Conservation (phyloP, 331 rosid species). For the Acacia pycnantha region DNA sequence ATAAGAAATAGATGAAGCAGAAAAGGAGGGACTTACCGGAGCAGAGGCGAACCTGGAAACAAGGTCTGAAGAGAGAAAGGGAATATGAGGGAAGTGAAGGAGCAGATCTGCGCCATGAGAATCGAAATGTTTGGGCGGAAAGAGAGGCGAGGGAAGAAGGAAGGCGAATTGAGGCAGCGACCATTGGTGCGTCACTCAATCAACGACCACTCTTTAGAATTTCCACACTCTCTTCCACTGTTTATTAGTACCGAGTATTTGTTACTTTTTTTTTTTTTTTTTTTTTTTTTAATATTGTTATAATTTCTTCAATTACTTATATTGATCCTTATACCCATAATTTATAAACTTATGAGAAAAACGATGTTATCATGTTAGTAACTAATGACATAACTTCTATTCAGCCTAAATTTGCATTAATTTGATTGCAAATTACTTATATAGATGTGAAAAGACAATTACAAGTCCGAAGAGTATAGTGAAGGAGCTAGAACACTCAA, state of each 20-base stretch:
- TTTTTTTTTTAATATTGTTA: no score
- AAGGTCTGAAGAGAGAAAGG: slow-evolving; percentile 39
- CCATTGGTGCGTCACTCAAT: slow-evolving; percentile 27
- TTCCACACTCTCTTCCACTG: background rate
- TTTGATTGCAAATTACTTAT: no score
- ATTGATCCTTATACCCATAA: no score
- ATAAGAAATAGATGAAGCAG: background rate
- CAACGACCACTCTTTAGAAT: background rate
- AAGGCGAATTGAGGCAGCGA: slow-evolving; percentile 53
- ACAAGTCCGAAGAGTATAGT: no score
- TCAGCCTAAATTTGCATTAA: no score
- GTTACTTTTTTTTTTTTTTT: background rate
- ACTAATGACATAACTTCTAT: no score
- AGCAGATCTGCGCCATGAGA: slow-evolving; percentile 36
- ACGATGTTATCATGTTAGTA: no score
- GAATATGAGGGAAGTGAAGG: slow-evolving; percentile 34
- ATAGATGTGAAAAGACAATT: no score
- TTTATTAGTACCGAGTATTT: background rate
- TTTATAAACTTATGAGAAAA: no score
- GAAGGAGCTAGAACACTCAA: no score
- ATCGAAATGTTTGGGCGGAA: slow-evolving; percentile 32
- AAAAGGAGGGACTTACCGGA: slow-evolving; percentile 45
- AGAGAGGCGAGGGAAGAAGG: slow-evolving; percentile 51
- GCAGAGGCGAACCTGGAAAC: slow-evolving; percentile 43
- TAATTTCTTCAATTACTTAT: no score